A percentile compares a stretch with the other conserved stretches of the same genome.
Evolutionary conservation across 78 protist genomes (phyloP).

Genomic region (Creolimax fragrantissima): DNA sequence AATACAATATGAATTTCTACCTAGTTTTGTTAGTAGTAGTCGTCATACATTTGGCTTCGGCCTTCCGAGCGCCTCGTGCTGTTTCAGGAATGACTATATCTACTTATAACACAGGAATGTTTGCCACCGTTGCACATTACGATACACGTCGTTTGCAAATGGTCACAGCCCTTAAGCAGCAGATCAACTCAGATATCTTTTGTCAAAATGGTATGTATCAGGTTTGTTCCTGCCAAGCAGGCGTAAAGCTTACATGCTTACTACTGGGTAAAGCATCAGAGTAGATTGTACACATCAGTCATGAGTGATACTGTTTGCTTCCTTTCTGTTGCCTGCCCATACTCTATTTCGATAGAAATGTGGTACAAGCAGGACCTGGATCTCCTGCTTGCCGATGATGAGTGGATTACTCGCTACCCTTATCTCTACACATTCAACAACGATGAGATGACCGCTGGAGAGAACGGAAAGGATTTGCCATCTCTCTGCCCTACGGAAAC

Average conservation of each 20-base stretch:
- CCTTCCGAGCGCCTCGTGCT: too few species aligned
- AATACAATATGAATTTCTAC: too few species aligned
- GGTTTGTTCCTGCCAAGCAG: too few species aligned
- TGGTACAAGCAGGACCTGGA: background rate
- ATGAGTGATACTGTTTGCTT: too few species aligned
- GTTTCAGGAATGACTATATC: background rate
- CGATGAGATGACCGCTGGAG: background rate
- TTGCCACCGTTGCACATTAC: constrained; percentile 2
- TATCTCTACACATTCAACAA: background rate
- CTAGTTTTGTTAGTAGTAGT: too few species aligned
- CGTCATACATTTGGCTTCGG: too few species aligned
- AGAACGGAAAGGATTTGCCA: background rate
- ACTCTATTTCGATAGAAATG: too few species aligned
- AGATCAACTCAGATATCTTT: background rate
- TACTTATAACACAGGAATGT: background rate
- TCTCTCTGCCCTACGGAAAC: background rate
- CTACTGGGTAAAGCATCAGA: too few species aligned
- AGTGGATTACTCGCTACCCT: background rate
- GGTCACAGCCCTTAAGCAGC: background rate
- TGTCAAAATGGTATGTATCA: too few species aligned
- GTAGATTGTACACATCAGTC: too few species aligned
- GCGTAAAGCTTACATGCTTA: too few species aligned
- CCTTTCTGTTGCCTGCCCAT: too few species aligned
- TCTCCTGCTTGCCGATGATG: background rate
- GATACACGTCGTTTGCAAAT: background rate